A percentile compares a stretch with the other conserved stretches of the same genome.
phyloP scores from a whole-genome alignment of 2,329 filamentous ascomycete species.

The Cytospora schulzeri region DNA sequence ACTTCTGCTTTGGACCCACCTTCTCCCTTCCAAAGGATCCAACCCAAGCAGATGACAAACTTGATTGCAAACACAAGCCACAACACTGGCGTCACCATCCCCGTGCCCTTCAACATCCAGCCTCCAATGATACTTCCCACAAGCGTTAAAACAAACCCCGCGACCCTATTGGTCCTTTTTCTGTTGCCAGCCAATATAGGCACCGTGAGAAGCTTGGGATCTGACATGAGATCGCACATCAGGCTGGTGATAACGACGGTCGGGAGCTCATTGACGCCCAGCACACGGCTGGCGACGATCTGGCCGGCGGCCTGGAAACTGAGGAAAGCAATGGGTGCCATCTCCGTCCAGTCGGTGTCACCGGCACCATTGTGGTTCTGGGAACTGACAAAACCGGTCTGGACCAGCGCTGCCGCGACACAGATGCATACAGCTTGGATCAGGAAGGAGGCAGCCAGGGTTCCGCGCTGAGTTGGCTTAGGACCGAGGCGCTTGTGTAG shows the following conservation, averaged over 20 bases:
- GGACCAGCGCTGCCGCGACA: slow-evolving; percentile 21
- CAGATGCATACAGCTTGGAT: slow-evolving; percentile 21
- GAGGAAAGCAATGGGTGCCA: slow-evolving; percentile 42
- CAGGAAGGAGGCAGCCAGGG: slow-evolving; percentile 22
- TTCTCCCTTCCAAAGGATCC: slow-evolving; percentile 36
- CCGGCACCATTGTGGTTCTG: background rate
- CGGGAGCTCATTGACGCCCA: slow-evolving; percentile 57
- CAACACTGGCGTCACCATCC: slow-evolving; percentile 45
- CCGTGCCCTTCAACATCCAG: slow-evolving; percentile 48
- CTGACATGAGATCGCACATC: slow-evolving; percentile 56
- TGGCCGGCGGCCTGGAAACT: slow-evolving; percentile 58
- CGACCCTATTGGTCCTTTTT: slow-evolving; percentile 52
- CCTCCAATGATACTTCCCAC: slow-evolving; percentile 50
- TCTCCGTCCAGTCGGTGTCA: slow-evolving; percentile 28
- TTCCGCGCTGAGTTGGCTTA: slow-evolving; percentile 16
- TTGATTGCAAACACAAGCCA: slow-evolving; percentile 52
- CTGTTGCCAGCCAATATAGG: slow-evolving; percentile 43
- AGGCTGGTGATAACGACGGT: slow-evolving; percentile 58
- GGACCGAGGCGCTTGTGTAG: slow-evolving; percentile 32
- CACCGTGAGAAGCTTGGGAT: slow-evolving; percentile 48
- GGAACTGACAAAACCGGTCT: slow-evolving; percentile 17
- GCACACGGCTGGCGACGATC: slow-evolving; percentile 51
- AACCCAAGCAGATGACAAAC: slow-evolving; percentile 41
- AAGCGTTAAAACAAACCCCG: slow-evolving; percentile 48
- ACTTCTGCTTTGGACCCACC: background rate